Conservation (phyloP, 2,329 filamentous ascomycete genomes). For the Epichloe gansuensis region DNA sequence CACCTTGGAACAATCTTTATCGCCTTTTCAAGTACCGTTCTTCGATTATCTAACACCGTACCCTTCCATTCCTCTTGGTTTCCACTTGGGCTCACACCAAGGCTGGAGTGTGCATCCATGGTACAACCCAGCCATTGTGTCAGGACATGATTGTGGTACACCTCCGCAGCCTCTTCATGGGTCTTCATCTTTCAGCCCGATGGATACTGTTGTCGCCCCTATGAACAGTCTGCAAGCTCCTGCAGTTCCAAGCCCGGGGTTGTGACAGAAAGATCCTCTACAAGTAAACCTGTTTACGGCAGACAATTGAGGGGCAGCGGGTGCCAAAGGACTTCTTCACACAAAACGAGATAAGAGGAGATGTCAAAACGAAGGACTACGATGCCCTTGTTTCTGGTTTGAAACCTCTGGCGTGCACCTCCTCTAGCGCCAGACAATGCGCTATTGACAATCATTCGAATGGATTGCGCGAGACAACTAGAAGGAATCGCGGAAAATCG, state of each 20-base stretch:
- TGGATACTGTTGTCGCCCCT: background rate
- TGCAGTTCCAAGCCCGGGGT: background rate
- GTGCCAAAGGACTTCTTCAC: background rate
- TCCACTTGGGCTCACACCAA: background rate
- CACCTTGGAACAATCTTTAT: background rate
- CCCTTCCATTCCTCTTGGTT: background rate
- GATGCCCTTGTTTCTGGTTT: background rate
- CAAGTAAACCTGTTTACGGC: background rate
- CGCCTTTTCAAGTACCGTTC: background rate
- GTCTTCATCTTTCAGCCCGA: background rate
- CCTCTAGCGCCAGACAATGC: background rate
- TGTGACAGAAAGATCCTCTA: background rate
- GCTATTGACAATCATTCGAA: background rate
- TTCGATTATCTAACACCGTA: background rate
- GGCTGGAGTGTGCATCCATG: constrained; percentile 2
- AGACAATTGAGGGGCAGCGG: background rate
- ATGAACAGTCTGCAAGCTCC: background rate
- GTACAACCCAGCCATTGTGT: constrained; percentile 3
- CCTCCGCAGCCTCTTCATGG: background rate
- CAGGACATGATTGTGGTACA: constrained; percentile 5
- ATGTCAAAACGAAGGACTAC: background rate
- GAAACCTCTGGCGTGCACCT: constrained; percentile 1
- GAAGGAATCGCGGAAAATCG: background rate
- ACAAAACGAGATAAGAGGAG: background rate
- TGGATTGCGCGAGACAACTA: background rate